Percentiles rank a stretch among this genome's conserved stretches.
Evolutionary conservation across 345 rosid species (phyloP).

Genomic region (Chamaenerion angustifolium): DNA sequence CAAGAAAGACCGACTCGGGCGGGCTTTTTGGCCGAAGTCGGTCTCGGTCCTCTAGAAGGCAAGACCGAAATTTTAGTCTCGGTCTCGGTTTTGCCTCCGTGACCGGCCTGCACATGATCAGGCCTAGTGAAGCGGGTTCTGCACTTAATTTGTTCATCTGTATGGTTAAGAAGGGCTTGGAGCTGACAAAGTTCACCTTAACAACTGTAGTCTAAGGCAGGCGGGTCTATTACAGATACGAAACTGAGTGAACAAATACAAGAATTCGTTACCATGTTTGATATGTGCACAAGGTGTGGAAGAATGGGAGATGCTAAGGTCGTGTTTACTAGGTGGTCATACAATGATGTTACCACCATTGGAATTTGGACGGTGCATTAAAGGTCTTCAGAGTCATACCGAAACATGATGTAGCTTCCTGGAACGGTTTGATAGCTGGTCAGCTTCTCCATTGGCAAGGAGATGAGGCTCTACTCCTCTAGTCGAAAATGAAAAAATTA

Average conservation of each 20-base stretch:
- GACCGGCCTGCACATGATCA: too few relatives aligned
- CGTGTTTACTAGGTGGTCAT: constrained; percentile 42
- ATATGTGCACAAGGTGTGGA: constrained; percentile 74
- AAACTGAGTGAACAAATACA: constrained; percentile 58
- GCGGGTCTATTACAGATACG: constrained; percentile 33
- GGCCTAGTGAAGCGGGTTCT: constrained; percentile 30
- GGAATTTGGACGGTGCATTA: constrained; percentile 26
- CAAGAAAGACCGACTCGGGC: too few relatives aligned
- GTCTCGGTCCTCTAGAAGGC: too few relatives aligned
- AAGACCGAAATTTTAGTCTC: too few relatives aligned
- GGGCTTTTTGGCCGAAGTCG: too few relatives aligned
- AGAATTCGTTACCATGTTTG: constrained; percentile 52
- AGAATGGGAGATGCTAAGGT: constrained; percentile 65
- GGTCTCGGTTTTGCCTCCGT: too few relatives aligned
- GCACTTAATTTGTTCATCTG: constrained; percentile 35
- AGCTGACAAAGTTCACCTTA: constrained; percentile 48
- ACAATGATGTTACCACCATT: constrained; percentile 26
- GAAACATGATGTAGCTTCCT: constrained; percentile 42
- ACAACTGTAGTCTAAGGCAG: constrained; percentile 47
- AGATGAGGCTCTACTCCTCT: constrained; percentile 36
- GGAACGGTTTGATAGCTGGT: constrained; percentile 67
- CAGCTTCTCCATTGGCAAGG: constrained; percentile 63
- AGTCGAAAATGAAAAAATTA: constrained; percentile 39
- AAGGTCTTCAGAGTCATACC: constrained; percentile 36
- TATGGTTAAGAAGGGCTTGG: constrained; percentile 45